These are phyloP conservation scores for Ramicandelaber brevisporus DNA, from an alignment of 192 early-diverging fungal genomes.

Conservation along the genomic window DNA sequence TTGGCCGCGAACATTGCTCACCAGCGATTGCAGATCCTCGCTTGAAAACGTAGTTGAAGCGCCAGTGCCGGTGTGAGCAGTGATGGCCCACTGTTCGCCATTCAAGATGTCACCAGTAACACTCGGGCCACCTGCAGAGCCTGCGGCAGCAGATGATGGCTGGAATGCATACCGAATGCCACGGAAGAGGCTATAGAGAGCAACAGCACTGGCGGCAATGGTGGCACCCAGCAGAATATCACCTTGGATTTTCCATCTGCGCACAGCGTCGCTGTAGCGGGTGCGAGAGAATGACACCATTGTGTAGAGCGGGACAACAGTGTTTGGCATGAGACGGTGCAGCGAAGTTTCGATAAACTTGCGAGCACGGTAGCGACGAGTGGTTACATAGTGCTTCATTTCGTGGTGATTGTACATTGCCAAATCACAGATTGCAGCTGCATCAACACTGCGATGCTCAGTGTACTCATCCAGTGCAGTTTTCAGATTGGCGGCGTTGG, in stretches of 20 bases:
- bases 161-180: no score
- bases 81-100: no score
- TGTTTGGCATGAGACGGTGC: slow-evolving; percentile 39
- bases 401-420: slow-evolving; percentile 87
- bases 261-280: slow-evolving; percentile 48
- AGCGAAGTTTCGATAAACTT: slow-evolving; percentile 54
- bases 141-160: no score
- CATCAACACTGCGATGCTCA: slow-evolving; percentile 35
- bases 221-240: slow-evolving; percentile 10
- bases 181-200: no score
- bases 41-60: no score
- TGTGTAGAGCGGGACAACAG: slow-evolving; percentile 73
- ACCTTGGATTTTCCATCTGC: slow-evolving; percentile 11
- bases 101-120: no score
- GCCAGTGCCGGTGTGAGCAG: no score
- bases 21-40: no score
- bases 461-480: slow-evolving; percentile 52
- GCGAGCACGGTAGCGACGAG: slow-evolving; percentile 40
- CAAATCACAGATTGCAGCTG: slow-evolving; percentile 71
- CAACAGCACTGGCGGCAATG: slow-evolving; percentile 1
- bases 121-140: no score
- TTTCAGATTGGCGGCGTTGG: slow-evolving; percentile 8
- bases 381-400: slow-evolving; percentile 68
- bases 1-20: no score
- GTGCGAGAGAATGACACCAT: slow-evolving; percentile 86